phyloP scores from a whole-genome alignment of 345 rosid species.

The Brassica carinata region DNA sequence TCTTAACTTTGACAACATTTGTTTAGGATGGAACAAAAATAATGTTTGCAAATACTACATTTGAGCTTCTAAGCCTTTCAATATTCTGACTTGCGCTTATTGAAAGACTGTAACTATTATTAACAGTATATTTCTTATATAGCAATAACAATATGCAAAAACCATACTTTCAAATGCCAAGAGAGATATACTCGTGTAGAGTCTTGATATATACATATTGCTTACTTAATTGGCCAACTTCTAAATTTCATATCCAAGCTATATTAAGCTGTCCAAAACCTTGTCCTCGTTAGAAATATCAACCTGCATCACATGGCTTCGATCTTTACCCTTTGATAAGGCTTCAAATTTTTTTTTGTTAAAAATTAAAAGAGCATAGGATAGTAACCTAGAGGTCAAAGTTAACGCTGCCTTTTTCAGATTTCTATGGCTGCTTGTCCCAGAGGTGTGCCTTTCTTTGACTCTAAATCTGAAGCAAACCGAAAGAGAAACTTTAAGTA shows the following conservation, averaged over 20 bases:
- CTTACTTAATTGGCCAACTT: neutral
- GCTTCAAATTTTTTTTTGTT: conserved; percentile 83
- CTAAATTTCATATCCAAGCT: neutral
- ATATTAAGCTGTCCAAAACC: neutral
- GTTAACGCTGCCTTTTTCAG: neutral
- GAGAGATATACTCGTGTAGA: neutral
- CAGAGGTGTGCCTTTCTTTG: neutral
- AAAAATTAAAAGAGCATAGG: conserved; percentile 41
- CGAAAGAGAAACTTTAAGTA: too few species aligned
- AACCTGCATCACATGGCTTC: neutral
- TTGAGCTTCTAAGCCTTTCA: neutral
- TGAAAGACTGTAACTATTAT: neutral
- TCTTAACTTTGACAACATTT: too few species aligned
- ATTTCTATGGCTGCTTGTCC: neutral
- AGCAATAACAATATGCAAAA: neutral
- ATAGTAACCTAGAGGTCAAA: neutral
- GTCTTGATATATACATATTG: neutral
- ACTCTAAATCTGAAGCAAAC: neutral
- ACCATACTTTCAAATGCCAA: neutral
- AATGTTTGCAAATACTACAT: neutral
- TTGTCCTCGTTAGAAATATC: neutral
- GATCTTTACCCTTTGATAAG: neutral
- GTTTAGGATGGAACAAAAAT: too few species aligned
- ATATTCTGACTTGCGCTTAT: neutral
- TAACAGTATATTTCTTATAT: neutral